phyloP scores from a whole-genome alignment of 2,329 filamentous ascomycete species.

The Pyrenochaeta sp. region DNA sequence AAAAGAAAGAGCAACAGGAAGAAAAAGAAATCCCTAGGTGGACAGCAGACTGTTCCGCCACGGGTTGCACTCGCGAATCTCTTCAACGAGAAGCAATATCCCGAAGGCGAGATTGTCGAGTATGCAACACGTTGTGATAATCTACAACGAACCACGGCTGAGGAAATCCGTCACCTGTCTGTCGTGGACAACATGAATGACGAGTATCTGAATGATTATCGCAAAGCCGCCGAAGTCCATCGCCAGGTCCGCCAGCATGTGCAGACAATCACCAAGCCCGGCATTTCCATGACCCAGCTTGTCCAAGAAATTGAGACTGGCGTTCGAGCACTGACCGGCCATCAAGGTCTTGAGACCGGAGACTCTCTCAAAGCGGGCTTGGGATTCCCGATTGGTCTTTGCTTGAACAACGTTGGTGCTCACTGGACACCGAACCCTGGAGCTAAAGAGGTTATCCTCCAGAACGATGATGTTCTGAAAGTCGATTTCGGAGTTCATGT shows the following conservation, averaged over 20 bases:
- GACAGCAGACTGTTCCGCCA: conserved; percentile 76
- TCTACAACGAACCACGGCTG: conserved; percentile 76
- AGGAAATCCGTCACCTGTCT: conserved; percentile 78
- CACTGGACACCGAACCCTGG: conserved; percentile 88
- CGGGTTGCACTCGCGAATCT: conserved; percentile 74
- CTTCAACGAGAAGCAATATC: conserved; percentile 74
- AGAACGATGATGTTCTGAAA: conserved; percentile 77
- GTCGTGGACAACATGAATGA: conserved; percentile 73
- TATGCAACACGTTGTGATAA: conserved; percentile 75
- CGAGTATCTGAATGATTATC: conserved; percentile 80
- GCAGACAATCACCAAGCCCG: conserved; percentile 79
- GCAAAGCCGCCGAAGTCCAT: conserved; percentile 85
- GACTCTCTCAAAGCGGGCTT: conserved; percentile 81
- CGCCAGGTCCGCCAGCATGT: conserved; percentile 85
- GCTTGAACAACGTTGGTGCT: conserved; percentile 82
- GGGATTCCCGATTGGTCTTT: conserved; percentile 85
- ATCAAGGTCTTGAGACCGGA: conserved; percentile 77
- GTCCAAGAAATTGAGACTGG: conserved; percentile 84
- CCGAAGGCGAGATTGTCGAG: conserved; percentile 77
- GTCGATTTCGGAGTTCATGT: conserved; percentile 76
- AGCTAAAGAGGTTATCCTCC: conserved; percentile 78
- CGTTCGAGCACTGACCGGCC: conserved; percentile 77
- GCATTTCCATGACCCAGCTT: conserved; percentile 78
- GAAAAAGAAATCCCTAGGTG: conserved; percentile 66
- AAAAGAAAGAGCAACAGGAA: conserved; percentile 75